Conservation (phyloP, 768 basidiomycete genomes). For the Boletus rubroflammeus region DNA sequence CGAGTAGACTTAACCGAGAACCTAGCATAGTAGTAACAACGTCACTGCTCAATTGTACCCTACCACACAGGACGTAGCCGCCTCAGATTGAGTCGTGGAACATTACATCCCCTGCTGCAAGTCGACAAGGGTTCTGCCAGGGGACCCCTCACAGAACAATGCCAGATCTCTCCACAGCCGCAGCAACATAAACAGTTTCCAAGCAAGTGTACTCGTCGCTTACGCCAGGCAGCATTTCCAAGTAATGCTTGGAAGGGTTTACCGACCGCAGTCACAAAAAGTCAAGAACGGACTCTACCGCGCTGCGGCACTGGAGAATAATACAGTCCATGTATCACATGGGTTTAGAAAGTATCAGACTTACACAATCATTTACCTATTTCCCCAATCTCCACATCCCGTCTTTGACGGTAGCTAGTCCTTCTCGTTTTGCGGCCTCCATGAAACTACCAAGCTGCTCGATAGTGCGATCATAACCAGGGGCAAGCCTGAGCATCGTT, state of each 20-base stretch:
- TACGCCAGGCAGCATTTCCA: neutral
- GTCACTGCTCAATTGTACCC: no score
- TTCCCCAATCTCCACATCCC: slow-evolving; percentile 62
- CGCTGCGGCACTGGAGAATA: neutral
- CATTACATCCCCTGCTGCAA: no score
- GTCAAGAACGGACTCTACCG: neutral
- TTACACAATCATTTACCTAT: slow-evolving; percentile 1
- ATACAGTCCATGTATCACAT: neutral
- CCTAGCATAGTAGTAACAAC: no score
- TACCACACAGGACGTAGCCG: no score
- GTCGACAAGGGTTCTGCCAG: no score
- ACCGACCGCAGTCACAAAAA: neutral
- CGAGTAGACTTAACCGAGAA: no score
- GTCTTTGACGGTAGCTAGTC: slow-evolving; percentile 64
- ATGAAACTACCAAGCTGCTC: slow-evolving; percentile 80
- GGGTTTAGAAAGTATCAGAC: neutral
- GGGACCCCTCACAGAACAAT: no score
- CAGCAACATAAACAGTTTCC: no score
- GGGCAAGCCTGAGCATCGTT: slow-evolving; percentile 80
- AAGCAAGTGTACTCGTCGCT: neutral
- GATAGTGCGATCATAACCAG: slow-evolving; percentile 72
- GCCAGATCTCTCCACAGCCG: neutral
- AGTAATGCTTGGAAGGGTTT: neutral
- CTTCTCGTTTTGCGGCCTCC: slow-evolving; percentile 77
- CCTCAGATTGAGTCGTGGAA: no score